phyloP scores from a whole-genome alignment of 345 rosid genomes.

The Citrus sinensis region DNA sequence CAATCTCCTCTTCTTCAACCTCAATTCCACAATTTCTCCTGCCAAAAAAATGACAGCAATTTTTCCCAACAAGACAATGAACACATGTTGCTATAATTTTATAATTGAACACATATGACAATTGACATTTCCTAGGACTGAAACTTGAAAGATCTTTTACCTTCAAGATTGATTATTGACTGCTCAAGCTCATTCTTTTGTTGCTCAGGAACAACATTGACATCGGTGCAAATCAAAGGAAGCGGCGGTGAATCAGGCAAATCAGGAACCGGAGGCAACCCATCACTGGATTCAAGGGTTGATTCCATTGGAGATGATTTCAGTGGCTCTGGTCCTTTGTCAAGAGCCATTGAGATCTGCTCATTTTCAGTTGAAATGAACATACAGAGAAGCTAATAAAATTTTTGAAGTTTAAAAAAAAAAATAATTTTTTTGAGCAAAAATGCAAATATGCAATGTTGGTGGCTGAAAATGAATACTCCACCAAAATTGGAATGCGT shows the following conservation, averaged over 20 bases:
- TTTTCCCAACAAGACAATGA: neutral
- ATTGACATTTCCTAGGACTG: neutral
- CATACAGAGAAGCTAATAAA: slow-evolving; percentile 25
- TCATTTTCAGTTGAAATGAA: slow-evolving; percentile 35
- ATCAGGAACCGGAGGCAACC: slow-evolving; percentile 32
- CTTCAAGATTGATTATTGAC: slow-evolving; percentile 56
- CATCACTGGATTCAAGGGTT: slow-evolving; percentile 23
- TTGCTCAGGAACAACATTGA: slow-evolving; percentile 76
- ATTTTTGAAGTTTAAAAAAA: neutral
- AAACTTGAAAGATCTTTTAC: slow-evolving; percentile 26
- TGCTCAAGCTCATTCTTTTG: slow-evolving; percentile 60
- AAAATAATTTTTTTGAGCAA: slow-evolving; percentile 8
- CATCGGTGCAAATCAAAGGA: slow-evolving; percentile 52
- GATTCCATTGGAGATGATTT: slow-evolving; percentile 33
- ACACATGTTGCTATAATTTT: neutral
- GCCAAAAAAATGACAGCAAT: neutral
- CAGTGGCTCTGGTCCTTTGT: slow-evolving; percentile 22
- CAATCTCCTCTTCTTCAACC: slow-evolving; percentile 51
- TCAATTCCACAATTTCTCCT: slow-evolving; percentile 61
- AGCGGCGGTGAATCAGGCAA: slow-evolving; percentile 38
- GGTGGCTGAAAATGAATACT: slow-evolving; percentile 10
- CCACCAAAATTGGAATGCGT: slow-evolving; percentile 9
- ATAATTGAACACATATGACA: neutral
- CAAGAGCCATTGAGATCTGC: slow-evolving; percentile 32
- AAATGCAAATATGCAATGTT: slow-evolving; percentile 2